A percentile compares a stretch with the other conserved stretches of the same genome.
Evolutionary conservation across 495 filamentous ascomycete species (phyloP).

Genomic region (Xylaria castorea): DNA sequence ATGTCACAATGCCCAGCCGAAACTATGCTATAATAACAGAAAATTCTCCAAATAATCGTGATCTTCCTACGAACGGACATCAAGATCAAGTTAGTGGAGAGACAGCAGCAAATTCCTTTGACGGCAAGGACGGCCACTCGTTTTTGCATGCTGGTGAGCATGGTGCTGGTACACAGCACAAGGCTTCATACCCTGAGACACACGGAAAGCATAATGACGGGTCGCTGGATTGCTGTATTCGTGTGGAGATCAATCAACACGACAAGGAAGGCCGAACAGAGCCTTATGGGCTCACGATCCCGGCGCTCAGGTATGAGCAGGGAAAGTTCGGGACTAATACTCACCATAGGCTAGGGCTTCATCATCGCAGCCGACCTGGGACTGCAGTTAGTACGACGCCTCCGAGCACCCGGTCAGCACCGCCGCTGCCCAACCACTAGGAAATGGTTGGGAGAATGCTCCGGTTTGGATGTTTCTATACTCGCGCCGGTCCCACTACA

Average conservation of each 20-base stretch:
- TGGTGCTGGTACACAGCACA: slow-evolving; percentile 68
- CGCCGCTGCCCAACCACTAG: slow-evolving; percentile 33
- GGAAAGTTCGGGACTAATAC: slow-evolving; percentile 40
- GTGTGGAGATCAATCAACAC: slow-evolving; percentile 74
- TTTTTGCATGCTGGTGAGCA: slow-evolving; percentile 70
- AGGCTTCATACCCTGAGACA: slow-evolving; percentile 60
- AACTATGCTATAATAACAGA: slow-evolving; percentile 89
- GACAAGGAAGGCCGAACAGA: slow-evolving; percentile 67
- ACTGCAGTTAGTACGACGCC: slow-evolving; percentile 34
- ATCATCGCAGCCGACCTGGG: slow-evolving; percentile 38
- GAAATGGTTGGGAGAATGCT: not conserved
- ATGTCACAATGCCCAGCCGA: slow-evolving; percentile 87
- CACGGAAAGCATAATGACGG: slow-evolving; percentile 64
- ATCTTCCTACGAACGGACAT: slow-evolving; percentile 28
- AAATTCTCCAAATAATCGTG: slow-evolving; percentile 53
- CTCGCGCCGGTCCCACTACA: not conserved
- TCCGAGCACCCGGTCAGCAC: slow-evolving; percentile 39
- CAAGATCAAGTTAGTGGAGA: slow-evolving; percentile 20
- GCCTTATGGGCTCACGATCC: slow-evolving; percentile 72
- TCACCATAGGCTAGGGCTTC: slow-evolving; percentile 36
- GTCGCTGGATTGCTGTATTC: slow-evolving; percentile 70
- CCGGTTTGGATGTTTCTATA: not conserved
- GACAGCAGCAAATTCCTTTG: slow-evolving; percentile 29
- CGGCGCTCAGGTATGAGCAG: slow-evolving; percentile 48
- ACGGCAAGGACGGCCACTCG: slow-evolving; percentile 65